Percentiles rank a stretch among this genome's conserved stretches.
These are phyloP conservation scores for Phialophora macrospora DNA, from an alignment of 2,329 filamentous ascomycete species.

Conservation along the genomic window DNA sequence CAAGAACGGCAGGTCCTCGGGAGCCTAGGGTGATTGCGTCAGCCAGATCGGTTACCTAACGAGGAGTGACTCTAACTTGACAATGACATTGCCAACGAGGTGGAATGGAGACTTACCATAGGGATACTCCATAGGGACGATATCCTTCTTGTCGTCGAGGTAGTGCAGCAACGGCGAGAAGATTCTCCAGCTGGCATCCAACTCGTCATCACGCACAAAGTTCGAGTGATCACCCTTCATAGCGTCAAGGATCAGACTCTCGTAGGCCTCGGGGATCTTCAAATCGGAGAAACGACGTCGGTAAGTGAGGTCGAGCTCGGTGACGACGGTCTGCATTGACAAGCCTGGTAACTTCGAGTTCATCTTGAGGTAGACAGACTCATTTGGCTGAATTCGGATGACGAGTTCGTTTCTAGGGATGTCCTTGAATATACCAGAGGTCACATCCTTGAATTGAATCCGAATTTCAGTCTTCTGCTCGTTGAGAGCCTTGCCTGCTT, in stretches of 20 bases:
- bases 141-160: constrained; percentile 98
- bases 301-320: constrained; percentile 97
- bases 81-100: neutral
- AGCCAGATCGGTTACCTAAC: neutral
- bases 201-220: constrained; percentile 95
- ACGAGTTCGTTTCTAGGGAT: constrained; percentile 99
- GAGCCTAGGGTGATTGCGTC: constrained; percentile 66
- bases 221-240: constrained; percentile 99
- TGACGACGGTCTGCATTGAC: constrained; percentile 99
- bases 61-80: neutral
- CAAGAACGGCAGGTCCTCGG: constrained; percentile 90
- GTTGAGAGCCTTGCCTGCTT: constrained; percentile 97
- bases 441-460: constrained; percentile 99
- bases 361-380: constrained; percentile 99
- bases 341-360: constrained; percentile 98
- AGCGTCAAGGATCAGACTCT: constrained; percentile 94
- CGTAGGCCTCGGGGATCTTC: constrained; percentile 99
- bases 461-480: constrained; percentile 99
- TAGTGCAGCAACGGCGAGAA: constrained; percentile 98
- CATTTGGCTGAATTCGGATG: constrained; percentile 98
- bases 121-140: constrained; percentile 98
- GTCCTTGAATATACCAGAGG: constrained; percentile 99
- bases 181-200: constrained; percentile 97
- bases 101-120: constrained; percentile 72
- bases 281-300: constrained; percentile 97